phyloP scores from a whole-genome alignment of 306 rosid species.

The Delonix regia region DNA sequence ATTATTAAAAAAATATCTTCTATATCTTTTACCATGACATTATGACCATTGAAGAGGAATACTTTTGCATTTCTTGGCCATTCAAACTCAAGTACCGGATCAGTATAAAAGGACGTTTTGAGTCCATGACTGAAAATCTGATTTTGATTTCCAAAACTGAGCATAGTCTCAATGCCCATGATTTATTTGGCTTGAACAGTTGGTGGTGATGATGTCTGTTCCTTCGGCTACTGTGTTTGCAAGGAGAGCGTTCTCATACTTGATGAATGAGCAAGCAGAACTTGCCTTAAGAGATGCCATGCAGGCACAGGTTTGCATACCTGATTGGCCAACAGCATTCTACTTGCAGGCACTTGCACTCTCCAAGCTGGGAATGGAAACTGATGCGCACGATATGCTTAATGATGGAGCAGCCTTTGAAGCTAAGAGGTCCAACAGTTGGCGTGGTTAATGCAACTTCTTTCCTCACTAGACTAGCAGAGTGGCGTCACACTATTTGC shows the following conservation, averaged over 20 bases:
- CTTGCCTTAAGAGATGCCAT: constrained; percentile 88
- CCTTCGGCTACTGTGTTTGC: constrained; percentile 87
- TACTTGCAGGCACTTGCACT: constrained; percentile 93
- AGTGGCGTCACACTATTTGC: constrained; percentile 31
- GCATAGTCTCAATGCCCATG: not conserved
- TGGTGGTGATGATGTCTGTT: constrained; percentile 77
- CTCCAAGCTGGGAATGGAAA: constrained; percentile 95
- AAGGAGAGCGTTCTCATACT: constrained; percentile 82
- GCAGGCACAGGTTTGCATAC: constrained; percentile 96
- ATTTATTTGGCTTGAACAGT: constrained; percentile 48
- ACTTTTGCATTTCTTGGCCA: not conserved
- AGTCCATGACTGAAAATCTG: not conserved
- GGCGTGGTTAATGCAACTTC: constrained; percentile 58
- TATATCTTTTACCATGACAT: not conserved
- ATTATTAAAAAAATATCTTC: not conserved
- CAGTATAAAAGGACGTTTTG: not conserved
- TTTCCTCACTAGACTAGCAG: constrained; percentile 9
- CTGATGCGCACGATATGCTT: constrained; percentile 97
- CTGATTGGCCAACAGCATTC: constrained; percentile 98
- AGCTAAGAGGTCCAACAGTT: constrained; percentile 74
- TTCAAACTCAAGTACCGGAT: too few species aligned
- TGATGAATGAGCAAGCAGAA: constrained; percentile 87
- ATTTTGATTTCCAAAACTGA: not conserved
- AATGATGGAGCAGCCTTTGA: constrained; percentile 87
- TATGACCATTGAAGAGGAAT: constrained; percentile 2